Evolutionary conservation across 495 filamentous ascomycete species (phyloP).

Genomic region (Penicillium goetzii): DNA sequence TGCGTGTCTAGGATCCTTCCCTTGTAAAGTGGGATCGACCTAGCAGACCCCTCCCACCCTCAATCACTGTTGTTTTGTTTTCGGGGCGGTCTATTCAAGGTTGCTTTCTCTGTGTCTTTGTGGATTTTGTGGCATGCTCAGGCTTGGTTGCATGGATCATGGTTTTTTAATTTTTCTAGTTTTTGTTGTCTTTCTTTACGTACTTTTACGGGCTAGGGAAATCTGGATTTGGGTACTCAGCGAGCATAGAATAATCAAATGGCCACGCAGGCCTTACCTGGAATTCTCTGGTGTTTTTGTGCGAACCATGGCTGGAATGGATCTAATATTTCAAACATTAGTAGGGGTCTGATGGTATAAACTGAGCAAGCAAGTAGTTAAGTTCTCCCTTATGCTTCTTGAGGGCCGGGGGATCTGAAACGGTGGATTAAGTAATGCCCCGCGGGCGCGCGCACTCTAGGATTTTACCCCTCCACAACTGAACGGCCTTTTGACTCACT

Average conservation of each 20-base stretch:
- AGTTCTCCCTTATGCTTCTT: background rate
- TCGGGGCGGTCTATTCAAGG: background rate
- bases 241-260: constrained; percentile 38
- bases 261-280: constrained; percentile 16
- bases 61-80: background rate
- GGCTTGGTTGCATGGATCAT: constrained; percentile 27
- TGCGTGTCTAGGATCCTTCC: background rate
- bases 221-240: constrained; percentile 24
- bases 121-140: constrained; percentile 23
- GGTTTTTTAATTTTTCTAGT: constrained; percentile 16
- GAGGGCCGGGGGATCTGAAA: constrained; percentile 4
- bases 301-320: background rate
- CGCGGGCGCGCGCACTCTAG: constrained; percentile 25
- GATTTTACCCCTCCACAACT: constrained; percentile 36
- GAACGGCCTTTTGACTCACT: constrained; percentile 23
- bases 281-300: background rate
- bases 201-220: constrained; percentile 18
- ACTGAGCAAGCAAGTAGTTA: background rate
- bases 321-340: background rate
- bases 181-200: background rate
- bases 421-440: constrained; percentile 30
- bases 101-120: constrained; percentile 19
- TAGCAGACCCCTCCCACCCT: background rate
- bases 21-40: constrained; percentile 4
- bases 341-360: background rate